A percentile compares a stretch with the other conserved stretches of the same genome.
phyloP scores from a whole-genome alignment of 208 protist species.

The Trichomonas gallinae region DNA sequence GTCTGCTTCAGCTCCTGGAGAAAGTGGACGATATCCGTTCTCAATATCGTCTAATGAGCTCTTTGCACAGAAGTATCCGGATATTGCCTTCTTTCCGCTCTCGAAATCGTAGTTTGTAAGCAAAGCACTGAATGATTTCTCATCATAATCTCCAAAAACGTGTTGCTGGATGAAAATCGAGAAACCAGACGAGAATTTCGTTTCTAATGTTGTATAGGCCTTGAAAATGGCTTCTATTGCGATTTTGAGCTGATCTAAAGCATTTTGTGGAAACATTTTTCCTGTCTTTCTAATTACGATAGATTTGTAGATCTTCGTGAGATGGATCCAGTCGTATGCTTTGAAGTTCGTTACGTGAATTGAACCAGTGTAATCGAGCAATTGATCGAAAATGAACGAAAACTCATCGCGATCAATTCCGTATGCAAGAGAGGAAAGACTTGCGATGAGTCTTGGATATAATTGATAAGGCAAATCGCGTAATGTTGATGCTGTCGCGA shows the following conservation, averaged over 20 bases:
- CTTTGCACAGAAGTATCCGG: neutral
- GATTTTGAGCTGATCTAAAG: neutral
- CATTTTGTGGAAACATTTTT: neutral
- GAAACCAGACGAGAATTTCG: neutral
- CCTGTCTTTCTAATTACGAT: neutral
- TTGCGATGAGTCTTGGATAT: neutral
- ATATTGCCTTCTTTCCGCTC: neutral
- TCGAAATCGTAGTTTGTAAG: neutral
- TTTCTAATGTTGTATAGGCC: neutral
- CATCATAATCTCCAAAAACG: neutral
- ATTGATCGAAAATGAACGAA: neutral
- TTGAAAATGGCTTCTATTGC: neutral
- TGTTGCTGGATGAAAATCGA: neutral
- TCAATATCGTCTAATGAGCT: neutral
- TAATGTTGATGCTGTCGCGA: neutral
- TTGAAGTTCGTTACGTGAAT: neutral
- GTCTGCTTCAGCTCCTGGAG: neutral
- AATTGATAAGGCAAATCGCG: neutral
- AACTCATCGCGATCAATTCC: neutral
- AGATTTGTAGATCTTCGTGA: neutral
- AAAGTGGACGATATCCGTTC: neutral
- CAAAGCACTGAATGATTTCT: neutral
- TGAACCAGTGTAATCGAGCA: neutral
- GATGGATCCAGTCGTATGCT: neutral
- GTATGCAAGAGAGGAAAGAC: neutral